A percentile compares a stretch with the other conserved stretches of the same genome.
Conservation (phyloP, 2,329 filamentous ascomycete species). For the Ceratocystis alfenasii region DNA sequence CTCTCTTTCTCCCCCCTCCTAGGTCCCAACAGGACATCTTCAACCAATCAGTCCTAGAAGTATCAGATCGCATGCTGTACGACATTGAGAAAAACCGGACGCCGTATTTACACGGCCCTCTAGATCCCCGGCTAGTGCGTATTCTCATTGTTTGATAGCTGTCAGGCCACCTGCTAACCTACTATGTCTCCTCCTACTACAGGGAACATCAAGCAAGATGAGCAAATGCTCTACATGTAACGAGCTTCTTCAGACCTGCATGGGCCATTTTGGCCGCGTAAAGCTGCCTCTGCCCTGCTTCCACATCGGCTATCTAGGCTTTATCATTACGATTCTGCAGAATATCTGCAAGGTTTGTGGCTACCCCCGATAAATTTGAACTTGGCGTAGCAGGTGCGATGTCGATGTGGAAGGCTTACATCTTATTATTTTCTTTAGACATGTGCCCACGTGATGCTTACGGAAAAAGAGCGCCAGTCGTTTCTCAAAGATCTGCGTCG, state of each 20-base stretch:
- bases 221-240: constrained; percentile 74
- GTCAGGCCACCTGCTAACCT: neutral
- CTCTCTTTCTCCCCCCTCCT: constrained; percentile 2
- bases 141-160: neutral
- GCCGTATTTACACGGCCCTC: constrained; percentile 68
- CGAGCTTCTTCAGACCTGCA: constrained; percentile 69
- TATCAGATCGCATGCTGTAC: constrained; percentile 89
- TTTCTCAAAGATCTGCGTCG: constrained; percentile 72
- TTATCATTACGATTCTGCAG: constrained; percentile 82
- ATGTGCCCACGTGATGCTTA: constrained; percentile 72
- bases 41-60: constrained; percentile 85
- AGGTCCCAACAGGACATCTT: constrained; percentile 89
- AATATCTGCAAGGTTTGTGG: constrained; percentile 70
- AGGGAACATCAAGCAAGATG: constrained; percentile 76
- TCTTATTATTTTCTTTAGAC: constrained; percentile 35
- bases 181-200: neutral
- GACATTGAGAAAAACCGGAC: constrained; percentile 70
- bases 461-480: constrained; percentile 62
- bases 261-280: constrained; percentile 91
- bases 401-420: neutral
- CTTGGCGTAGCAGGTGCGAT: no score
- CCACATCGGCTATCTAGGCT: constrained; percentile 90
- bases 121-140: constrained; percentile 65
- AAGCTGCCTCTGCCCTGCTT: constrained; percentile 83
- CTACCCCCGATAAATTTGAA: neutral